phyloP scores from a whole-genome alignment of 768 basidiomycete species.

The Collybia mongolica region DNA sequence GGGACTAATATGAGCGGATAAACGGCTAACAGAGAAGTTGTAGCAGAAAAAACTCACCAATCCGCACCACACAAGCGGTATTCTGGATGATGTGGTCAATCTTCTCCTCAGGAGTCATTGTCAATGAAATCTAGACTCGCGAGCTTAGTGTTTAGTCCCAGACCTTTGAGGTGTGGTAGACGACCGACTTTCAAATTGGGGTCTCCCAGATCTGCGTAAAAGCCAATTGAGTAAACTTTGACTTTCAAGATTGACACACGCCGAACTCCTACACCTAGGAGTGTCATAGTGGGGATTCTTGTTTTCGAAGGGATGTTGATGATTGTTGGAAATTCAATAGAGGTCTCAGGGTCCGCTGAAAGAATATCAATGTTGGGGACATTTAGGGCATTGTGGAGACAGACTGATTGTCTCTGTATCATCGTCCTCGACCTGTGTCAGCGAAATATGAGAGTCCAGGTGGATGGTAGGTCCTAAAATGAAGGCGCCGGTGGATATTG shows the following conservation, averaged over 20 bases:
- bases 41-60: slow-evolving; percentile 42
- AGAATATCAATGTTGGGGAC: background rate
- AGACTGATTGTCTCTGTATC: slow-evolving; percentile 9
- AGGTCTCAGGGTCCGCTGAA: slow-evolving; percentile 72
- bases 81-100: slow-evolving; percentile 65
- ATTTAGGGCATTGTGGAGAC: background rate
- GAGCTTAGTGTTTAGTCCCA: slow-evolving; percentile 3
- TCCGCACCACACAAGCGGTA: slow-evolving; percentile 70
- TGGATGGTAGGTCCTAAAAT: slow-evolving; percentile 7
- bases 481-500: slow-evolving; percentile 4
- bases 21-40: background rate
- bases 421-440: background rate
- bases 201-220: slow-evolving; percentile 82
- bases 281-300: slow-evolving; percentile 58
- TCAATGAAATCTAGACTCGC: slow-evolving; percentile 45
- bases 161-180: background rate
- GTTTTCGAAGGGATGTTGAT: slow-evolving; percentile 64
- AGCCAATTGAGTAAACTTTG: slow-evolving; percentile 87
- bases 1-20: slow-evolving; percentile 51
- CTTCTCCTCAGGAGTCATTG: slow-evolving; percentile 67
- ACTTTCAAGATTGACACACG: slow-evolving; percentile 87
- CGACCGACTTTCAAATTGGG: slow-evolving; percentile 54
- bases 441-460: slow-evolving; percentile 14
- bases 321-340: slow-evolving; percentile 68
- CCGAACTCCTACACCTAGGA: slow-evolving; percentile 84